Base-by-base conservation (phyloP, 345 rosid genomes). In the Citrus glauca region DNA sequence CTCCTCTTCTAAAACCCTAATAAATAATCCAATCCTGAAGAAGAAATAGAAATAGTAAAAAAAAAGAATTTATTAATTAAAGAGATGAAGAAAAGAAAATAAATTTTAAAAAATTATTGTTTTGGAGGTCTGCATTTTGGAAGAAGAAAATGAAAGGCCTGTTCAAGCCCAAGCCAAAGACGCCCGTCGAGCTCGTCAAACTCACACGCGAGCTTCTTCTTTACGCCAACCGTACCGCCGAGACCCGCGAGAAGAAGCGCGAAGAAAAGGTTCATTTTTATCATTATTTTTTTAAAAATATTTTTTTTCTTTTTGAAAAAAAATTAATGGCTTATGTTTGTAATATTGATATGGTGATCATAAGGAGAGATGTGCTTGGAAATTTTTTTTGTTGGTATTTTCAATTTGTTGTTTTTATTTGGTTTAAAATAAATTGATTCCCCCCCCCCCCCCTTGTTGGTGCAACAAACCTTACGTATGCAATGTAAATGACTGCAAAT, bases 181-280 rank as follows among this genome's bases (percentile, higher is more conserved):
- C 91, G 24, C 88, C 89, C 33, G 73, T 55, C 50, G 91, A 88
- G 82, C 81, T 88, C 6, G 85, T 88, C 38, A 85, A 72, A 10
- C 81, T 70, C 1, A 67, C 79, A 33, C 88, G 84, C 1, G 89
- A 88, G 38, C 89, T 86, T 57, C 87, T 88, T 48, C 5, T 50
- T 14, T 85, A n/a, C 38, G 76, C 27, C 14, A 67, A 69, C 19
- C 28, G 59, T 25, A 75, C 56, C 68, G 14, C 69, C 2, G 90
- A 87, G 37, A 59, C 78, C 53, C 86, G 87, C 0, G 86, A 82
- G 32, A 75, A 77, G 72, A 87, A 85, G 75, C 91, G 90, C 30
- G 85, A 84, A 11, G 88, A 87, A 66, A 87, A 87, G 90, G 88
- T 88, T 56, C 66, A 8, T 32, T 57, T 27, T 13, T 6, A 22